phyloP scores from a whole-genome alignment of 202 grass and related monocot species.

The Alloteropsis angusta region DNA sequence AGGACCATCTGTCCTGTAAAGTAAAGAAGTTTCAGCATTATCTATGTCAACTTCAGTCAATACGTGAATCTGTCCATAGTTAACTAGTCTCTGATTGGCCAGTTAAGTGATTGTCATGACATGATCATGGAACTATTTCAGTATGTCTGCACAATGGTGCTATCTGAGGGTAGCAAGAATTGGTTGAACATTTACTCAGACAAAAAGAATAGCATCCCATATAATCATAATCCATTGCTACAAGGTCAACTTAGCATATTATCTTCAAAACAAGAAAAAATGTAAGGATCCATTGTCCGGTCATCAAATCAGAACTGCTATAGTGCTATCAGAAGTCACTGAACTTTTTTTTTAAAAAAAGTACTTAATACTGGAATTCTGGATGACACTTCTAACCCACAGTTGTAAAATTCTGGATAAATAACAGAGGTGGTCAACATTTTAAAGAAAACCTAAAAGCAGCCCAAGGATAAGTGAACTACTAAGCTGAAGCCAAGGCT shows the following conservation, averaged over 20 bases:
- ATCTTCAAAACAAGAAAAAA: neutral
- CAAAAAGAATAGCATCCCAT: neutral
- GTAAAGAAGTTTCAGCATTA: conserved; percentile 25
- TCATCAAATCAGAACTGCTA: neutral
- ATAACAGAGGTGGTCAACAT: neutral
- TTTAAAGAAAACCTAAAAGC: neutral
- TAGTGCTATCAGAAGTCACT: neutral
- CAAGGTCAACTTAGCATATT: neutral
- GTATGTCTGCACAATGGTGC: neutral
- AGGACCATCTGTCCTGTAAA: conserved; percentile 21
- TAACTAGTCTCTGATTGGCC: neutral
- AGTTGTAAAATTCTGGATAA: neutral
- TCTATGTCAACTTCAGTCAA: neutral
- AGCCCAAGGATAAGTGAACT: neutral
- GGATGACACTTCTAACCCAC: neutral
- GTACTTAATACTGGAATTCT: neutral
- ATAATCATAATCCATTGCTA: neutral
- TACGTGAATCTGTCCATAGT: neutral
- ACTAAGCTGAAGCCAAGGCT: neutral
- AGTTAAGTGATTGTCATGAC: neutral
- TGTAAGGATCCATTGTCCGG: neutral
- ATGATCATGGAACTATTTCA: neutral
- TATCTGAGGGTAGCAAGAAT: conserved; percentile 1
- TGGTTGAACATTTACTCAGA: neutral
- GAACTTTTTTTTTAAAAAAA: neutral